phyloP scores from a whole-genome alignment of 495 filamentous ascomycete genomes.

The Hypoxylon fuscum region DNA sequence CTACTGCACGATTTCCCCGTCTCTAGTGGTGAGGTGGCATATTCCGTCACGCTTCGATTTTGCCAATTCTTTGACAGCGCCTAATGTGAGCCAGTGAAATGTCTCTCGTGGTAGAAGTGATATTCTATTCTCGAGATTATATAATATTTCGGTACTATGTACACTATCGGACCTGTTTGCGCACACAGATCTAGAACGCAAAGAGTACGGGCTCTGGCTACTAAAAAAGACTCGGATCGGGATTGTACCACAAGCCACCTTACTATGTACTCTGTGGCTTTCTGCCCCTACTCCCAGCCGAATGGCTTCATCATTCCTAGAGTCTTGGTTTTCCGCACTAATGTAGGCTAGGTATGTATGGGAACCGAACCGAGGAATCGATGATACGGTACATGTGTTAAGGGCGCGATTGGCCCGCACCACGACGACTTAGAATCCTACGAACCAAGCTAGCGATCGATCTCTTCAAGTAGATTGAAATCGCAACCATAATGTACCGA shows the following conservation, averaged over 20 bases:
- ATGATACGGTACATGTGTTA: conserved; percentile 40
- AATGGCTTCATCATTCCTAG: conserved; percentile 26
- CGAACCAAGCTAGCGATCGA: conserved; percentile 37
- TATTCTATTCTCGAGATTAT: too few species aligned
- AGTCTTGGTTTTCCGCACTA: conserved; percentile 26
- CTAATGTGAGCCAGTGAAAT: conserved; percentile 21
- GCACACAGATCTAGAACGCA: conserved; percentile 3
- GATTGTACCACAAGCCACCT: neutral
- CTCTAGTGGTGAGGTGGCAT: conserved; percentile 17
- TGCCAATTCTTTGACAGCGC: conserved; percentile 9
- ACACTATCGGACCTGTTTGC: neutral
- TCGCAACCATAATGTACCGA: conserved; percentile 20
- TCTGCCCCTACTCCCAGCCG: conserved; percentile 11
- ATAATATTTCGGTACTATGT: too few species aligned
- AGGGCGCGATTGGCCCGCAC: conserved; percentile 36
- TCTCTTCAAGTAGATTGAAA: conserved; percentile 29
- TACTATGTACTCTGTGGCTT: conserved; percentile 8
- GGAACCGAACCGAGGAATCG: conserved; percentile 32
- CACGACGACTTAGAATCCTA: conserved; percentile 27
- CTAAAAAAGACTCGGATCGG: too few species aligned
- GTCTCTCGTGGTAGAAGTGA: neutral
- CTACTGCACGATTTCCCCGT: conserved; percentile 16
- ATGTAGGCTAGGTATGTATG: conserved; percentile 31
- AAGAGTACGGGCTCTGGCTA: too few species aligned
- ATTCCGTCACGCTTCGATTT: conserved; percentile 13